Conservation (phyloP, 306 rosid species). For the Cicer pinnatifidum region DNA sequence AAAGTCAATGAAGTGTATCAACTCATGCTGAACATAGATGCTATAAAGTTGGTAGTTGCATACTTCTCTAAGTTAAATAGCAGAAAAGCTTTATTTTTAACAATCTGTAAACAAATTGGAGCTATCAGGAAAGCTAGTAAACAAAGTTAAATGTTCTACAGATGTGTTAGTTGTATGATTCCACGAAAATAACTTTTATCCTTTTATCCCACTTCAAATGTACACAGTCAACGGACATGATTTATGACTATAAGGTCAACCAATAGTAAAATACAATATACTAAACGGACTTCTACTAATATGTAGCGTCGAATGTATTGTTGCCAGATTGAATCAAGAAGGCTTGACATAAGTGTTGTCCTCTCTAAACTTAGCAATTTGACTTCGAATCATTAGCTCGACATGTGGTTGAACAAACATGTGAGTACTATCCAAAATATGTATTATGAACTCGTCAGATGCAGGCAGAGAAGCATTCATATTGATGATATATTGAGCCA, state of each 20-base stretch:
- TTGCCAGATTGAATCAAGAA: slow-evolving; percentile 45
- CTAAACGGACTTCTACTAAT: background rate
- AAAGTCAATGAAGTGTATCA: background rate
- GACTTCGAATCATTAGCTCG: slow-evolving; percentile 73
- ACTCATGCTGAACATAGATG: background rate
- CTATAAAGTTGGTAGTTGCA: background rate
- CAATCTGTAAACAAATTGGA: too few relatives aligned
- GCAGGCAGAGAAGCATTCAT: slow-evolving; percentile 70
- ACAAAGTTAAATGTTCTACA: background rate
- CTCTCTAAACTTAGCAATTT: slow-evolving; percentile 83
- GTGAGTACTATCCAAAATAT: slow-evolving; percentile 77
- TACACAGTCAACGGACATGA: background rate
- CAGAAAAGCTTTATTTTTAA: background rate
- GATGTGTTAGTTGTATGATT: background rate
- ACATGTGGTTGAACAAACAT: slow-evolving; percentile 86
- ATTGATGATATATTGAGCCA: slow-evolving; percentile 92
- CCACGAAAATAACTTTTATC: background rate
- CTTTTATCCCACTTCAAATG: background rate
- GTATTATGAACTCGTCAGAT: slow-evolving; percentile 79
- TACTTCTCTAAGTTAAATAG: background rate
- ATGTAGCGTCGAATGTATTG: background rate
- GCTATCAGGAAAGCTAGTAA: background rate
- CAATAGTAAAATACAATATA: background rate
- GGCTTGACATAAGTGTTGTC: slow-evolving; percentile 90
- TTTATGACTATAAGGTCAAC: background rate